Evolutionary conservation across 148 eudicot species (phyloP).

Genomic region (Amaranthus hypochondriacus): DNA sequence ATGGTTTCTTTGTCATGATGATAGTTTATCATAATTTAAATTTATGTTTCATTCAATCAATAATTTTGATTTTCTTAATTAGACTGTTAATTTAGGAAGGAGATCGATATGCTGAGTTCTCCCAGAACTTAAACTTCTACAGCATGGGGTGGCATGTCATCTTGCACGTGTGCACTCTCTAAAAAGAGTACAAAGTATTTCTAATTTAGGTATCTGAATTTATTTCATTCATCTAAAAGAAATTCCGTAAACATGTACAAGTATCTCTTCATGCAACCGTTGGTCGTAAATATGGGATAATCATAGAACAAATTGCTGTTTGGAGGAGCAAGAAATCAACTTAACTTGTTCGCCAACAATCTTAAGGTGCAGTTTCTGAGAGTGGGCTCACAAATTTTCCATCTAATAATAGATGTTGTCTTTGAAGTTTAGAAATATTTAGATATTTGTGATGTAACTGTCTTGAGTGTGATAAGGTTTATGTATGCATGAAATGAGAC

Average conservation of each 20-base stretch:
- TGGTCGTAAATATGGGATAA: conserved; percentile 74
- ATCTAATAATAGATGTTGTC: too few relatives aligned
- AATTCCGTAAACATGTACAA: conserved; percentile 31
- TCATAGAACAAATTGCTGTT: conserved; percentile 62
- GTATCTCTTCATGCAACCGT: conserved; percentile 75
- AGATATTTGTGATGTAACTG: too few relatives aligned
- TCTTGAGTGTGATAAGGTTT: background rate
- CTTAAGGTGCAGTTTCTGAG: conserved; percentile 47
- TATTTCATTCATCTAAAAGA: background rate
- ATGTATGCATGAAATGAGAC: conserved; percentile 7
- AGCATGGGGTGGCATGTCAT: conserved; percentile 98
- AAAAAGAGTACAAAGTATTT: too few relatives aligned
- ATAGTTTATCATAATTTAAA: background rate
- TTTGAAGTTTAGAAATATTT: too few relatives aligned
- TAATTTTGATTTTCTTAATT: conserved; percentile 9
- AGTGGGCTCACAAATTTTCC: background rate
- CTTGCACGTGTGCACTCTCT: conserved; percentile 65
- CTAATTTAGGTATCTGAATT: background rate
- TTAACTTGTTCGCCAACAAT: conserved; percentile 70
- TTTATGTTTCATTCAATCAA: background rate
- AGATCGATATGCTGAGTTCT: conserved; percentile 86
- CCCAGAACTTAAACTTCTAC: conserved; percentile 70
- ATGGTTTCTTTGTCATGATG: too few relatives aligned
- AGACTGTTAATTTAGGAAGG: conserved; percentile 48
- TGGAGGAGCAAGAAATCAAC: conserved; percentile 99